Evolutionary conservation across 148 eudicot genomes (phyloP).

Genomic region (Rheum nobile): DNA sequence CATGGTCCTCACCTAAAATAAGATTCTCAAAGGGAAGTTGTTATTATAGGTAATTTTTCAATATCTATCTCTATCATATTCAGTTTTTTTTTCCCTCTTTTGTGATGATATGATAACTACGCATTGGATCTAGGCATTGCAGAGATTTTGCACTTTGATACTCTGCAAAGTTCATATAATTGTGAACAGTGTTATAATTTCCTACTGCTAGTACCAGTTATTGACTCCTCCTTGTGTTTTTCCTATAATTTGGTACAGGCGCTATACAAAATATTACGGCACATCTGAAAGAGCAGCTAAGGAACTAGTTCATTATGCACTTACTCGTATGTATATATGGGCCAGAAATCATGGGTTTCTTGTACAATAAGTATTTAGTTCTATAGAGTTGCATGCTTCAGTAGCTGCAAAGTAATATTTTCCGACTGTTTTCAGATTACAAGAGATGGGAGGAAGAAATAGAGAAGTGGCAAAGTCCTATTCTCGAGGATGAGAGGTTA

Average conservation of each 20-base stretch:
- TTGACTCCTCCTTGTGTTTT: not conserved
- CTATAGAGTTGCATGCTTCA: not conserved
- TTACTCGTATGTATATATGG: conserved; percentile 54
- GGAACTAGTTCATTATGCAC: conserved; percentile 82
- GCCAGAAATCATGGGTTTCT: not conserved
- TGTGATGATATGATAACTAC: not conserved
- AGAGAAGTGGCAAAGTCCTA: conserved; percentile 93
- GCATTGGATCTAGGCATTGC: not conserved
- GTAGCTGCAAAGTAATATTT: not conserved
- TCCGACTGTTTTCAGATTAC: conserved; percentile 46
- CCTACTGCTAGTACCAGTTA: not conserved
- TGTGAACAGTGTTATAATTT: not conserved
- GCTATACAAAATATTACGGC: conserved; percentile 86
- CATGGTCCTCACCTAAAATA: conserved; percentile 94
- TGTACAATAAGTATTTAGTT: not conserved
- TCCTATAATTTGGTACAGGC: conserved; percentile 31
- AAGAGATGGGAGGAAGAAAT: conserved; percentile 97
- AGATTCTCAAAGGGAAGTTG: conserved; percentile 84
- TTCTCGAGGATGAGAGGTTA: conserved; percentile 67
- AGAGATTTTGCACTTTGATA: not conserved
- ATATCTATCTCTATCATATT: not conserved
- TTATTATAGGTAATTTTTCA: conserved; percentile 54
- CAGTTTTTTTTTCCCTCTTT: not conserved
- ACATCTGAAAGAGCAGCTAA: conserved; percentile 79
- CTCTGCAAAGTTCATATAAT: not conserved